Conservation (phyloP, 2,329 filamentous ascomycete species). For the Domatiomyces globalis region DNA sequence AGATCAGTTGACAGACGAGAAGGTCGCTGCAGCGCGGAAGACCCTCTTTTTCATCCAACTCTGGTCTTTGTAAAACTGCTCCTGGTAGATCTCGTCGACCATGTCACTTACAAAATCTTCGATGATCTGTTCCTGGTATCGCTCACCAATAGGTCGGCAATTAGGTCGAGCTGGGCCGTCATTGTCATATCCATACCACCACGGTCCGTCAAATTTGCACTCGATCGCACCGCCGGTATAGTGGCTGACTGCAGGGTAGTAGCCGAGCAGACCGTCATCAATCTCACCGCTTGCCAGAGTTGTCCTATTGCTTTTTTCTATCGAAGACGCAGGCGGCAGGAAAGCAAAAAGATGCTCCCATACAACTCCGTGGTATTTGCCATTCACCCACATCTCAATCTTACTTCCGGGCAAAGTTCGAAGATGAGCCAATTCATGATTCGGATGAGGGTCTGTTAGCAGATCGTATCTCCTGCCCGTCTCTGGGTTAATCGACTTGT, state of each 20-base stretch:
- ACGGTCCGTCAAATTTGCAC: slow-evolving; percentile 85
- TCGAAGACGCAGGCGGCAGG: slow-evolving; percentile 65
- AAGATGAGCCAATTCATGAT: slow-evolving; percentile 60
- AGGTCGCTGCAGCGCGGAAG: slow-evolving; percentile 6
- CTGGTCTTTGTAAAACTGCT: slow-evolving; percentile 26
- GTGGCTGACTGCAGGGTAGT: slow-evolving; percentile 84
- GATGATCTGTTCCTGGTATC: slow-evolving; percentile 83
- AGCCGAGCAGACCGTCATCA: slow-evolving; percentile 89
- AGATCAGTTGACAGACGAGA: not conserved
- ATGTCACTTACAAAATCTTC: slow-evolving; percentile 91
- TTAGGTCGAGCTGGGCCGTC: slow-evolving; percentile 21
- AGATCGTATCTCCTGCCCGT: slow-evolving; percentile 17
- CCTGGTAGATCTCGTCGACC: slow-evolving; percentile 64
- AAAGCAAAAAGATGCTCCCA: slow-evolving; percentile 84
- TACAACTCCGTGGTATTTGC: slow-evolving; percentile 66
- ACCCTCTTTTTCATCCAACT: slow-evolving; percentile 18
- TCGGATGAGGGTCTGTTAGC: slow-evolving; percentile 28
- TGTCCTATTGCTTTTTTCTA: slow-evolving; percentile 52
- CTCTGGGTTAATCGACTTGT: slow-evolving; percentile 48
- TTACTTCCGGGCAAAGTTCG: slow-evolving; percentile 74
- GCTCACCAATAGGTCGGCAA: slow-evolving; percentile 51
- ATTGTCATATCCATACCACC: slow-evolving; percentile 49
- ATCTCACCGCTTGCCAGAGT: slow-evolving; percentile 13
- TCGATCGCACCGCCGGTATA: slow-evolving; percentile 85
- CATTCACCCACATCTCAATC: slow-evolving; percentile 90